These are phyloP conservation scores for Fraxinus latifolia DNA, from an alignment of 305 asterid genomes.

Conservation along the genomic window DNA sequence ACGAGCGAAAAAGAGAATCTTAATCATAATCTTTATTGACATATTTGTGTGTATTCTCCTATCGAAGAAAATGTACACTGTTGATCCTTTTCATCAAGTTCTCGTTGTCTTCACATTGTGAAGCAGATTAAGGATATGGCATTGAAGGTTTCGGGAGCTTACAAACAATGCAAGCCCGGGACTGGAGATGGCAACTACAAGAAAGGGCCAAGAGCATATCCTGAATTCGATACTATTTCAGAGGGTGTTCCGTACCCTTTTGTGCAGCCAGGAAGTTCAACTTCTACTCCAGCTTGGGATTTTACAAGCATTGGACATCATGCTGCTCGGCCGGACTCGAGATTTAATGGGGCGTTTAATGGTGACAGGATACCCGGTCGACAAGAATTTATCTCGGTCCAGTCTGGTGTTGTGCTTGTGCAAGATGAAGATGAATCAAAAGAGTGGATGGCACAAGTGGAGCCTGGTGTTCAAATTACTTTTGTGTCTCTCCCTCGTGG, in stretches of 20 bases:
- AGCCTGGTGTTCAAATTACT: conserved; percentile 95
- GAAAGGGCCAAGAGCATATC: conserved; percentile 57
- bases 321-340: conserved; percentile 36
- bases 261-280: conserved; percentile 65
- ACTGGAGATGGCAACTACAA: conserved; percentile 45
- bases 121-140: conserved; percentile 87
- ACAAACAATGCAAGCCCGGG: conserved; percentile 56
- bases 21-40: neutral
- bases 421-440: conserved; percentile 66
- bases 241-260: conserved; percentile 60
- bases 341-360: conserved; percentile 40
- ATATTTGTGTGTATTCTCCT: neutral
- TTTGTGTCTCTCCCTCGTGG: conserved; percentile 82
- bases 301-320: conserved; percentile 44
- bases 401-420: conserved; percentile 45
- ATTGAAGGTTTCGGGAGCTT: conserved; percentile 68
- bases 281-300: conserved; percentile 90
- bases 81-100: neutral
- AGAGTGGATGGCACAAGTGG: conserved; percentile 97
- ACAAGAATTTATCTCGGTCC: conserved; percentile 41
- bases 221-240: conserved; percentile 64
- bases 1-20: neutral
- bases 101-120: neutral
- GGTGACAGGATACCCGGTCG: conserved; percentile 49
- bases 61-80: neutral